Conservation (phyloP, 306 rosid species). For the Prunus armeniaca region DNA sequence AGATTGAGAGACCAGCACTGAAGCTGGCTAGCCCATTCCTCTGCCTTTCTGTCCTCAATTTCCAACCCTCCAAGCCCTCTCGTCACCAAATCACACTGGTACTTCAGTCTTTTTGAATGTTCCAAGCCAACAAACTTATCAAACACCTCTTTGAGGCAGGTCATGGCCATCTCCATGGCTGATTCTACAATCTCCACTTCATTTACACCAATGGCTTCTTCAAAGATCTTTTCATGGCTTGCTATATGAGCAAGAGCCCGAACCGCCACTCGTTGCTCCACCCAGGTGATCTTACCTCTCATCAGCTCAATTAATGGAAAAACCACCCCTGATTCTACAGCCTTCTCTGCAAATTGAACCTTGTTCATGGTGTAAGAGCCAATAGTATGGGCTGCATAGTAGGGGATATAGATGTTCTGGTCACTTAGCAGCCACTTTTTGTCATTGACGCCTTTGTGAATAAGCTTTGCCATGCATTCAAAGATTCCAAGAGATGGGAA, state of each 20-base stretch:
- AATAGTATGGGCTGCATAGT: constrained; percentile 71
- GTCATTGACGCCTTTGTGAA: constrained; percentile 41
- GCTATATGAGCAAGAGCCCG: constrained; percentile 65
- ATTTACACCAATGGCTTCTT: constrained; percentile 37
- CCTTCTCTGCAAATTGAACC: constrained; percentile 40
- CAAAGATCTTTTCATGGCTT: constrained; percentile 47
- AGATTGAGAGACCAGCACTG: constrained; percentile 68
- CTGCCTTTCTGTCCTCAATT: constrained; percentile 56
- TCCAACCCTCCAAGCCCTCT: constrained; percentile 58
- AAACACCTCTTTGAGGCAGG: constrained; percentile 42
- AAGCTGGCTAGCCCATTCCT: constrained; percentile 67
- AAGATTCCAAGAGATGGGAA: constrained; percentile 67
- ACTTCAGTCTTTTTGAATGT: constrained; percentile 42
- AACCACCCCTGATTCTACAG: constrained; percentile 49
- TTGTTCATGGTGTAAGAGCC: constrained; percentile 66
- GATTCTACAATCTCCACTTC: constrained; percentile 43
- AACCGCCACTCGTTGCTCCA: constrained; percentile 69
- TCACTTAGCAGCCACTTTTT: constrained; percentile 45
- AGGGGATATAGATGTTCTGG: constrained; percentile 63
- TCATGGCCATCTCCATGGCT: constrained; percentile 41
- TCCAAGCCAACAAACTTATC: constrained; percentile 37
- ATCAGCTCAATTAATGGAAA: constrained; percentile 48
- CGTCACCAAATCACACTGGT: constrained; percentile 56
- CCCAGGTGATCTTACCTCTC: constrained; percentile 65
- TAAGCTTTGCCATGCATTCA: constrained; percentile 57